Evolutionary conservation across 2,329 filamentous ascomycete genomes (phyloP).

Genomic region (Fusarium pseudoanthophilum): DNA sequence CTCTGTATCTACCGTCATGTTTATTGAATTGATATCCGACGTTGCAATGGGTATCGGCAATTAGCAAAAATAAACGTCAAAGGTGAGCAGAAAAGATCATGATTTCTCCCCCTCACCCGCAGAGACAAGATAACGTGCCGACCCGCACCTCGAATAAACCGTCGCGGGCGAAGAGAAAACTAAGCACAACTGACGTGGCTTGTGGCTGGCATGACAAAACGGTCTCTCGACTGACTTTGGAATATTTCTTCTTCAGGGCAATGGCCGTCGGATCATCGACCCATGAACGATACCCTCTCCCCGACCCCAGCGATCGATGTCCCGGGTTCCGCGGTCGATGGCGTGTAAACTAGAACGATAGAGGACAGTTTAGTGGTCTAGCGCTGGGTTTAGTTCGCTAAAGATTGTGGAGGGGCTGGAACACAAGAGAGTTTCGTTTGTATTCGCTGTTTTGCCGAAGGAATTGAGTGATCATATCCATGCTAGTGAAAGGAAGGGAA

Average conservation of each 20-base stretch:
- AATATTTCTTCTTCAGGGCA: not conserved
- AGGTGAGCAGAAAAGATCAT: not conserved
- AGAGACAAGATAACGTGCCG: not conserved
- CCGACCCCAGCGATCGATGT: not conserved
- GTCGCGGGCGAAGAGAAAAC: not conserved
- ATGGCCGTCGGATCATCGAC: not conserved
- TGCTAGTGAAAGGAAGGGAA: not conserved
- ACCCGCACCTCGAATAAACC: slow-evolving; percentile 22
- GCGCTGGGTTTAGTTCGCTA: not conserved
- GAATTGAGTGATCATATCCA: too few relatives aligned
- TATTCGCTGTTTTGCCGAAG: not conserved
- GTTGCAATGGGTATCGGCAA: too few relatives aligned
- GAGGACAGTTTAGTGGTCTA: not conserved
- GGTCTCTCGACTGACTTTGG: not conserved
- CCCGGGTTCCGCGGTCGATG: not conserved
- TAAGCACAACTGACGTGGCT: not conserved
- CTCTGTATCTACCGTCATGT: slow-evolving; percentile 3
- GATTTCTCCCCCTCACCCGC: not conserved
- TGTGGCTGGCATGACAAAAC: not conserved
- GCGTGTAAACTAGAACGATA: not conserved
- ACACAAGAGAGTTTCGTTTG: not conserved
- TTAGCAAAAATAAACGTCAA: not conserved
- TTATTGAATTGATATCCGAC: rapidly evolving
- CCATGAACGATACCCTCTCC: not conserved
- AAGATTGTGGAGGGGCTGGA: not conserved